Evolutionary conservation across 2,329 filamentous ascomycete genomes (phyloP).

Genomic region (Penicillium sp.): DNA sequence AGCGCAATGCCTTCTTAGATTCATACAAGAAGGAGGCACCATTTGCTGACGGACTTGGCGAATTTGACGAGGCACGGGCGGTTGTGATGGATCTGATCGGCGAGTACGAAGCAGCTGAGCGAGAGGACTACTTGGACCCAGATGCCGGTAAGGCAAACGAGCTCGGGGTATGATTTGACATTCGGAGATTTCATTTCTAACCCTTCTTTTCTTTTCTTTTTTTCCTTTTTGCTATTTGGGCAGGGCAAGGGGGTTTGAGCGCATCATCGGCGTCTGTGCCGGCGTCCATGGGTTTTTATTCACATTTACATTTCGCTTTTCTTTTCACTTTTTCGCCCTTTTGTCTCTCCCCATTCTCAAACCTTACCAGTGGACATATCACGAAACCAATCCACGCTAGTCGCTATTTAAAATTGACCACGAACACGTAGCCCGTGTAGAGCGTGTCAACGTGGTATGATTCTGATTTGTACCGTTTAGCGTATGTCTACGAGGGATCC

Average conservation of each 20-base stretch:
- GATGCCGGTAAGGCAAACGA: conserved; percentile 46
- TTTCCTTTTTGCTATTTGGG: conserved; percentile 9
- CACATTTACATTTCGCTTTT: not conserved
- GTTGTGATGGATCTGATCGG: conserved; percentile 84
- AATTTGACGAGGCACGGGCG: conserved; percentile 89
- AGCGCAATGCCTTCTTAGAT: conserved; percentile 93
- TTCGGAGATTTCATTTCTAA: not conserved
- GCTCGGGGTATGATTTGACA: conserved; percentile 18
- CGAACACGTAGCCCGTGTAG: conserved; percentile 15
- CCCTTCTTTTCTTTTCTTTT: conserved; percentile 2
- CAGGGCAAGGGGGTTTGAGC: conserved; percentile 17
- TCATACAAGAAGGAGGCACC: conserved; percentile 91
- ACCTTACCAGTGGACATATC: not conserved
- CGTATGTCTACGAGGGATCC: not conserved
- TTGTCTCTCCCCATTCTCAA: not conserved
- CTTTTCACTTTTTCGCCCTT: not conserved
- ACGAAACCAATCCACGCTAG: conserved; percentile 6
- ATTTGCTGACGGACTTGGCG: conserved; percentile 80
- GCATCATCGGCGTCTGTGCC: conserved; percentile 15
- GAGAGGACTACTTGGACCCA: conserved; percentile 77
- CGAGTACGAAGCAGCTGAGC: conserved; percentile 93
- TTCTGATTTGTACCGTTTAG: conserved; percentile 3
- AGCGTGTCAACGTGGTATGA: conserved; percentile 3
- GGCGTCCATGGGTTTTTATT: conserved; percentile 7
- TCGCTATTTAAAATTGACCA: conserved; percentile 4